Conservation (phyloP, 2,329 filamentous ascomycete species). For the Drechslerella dactyloides region DNA sequence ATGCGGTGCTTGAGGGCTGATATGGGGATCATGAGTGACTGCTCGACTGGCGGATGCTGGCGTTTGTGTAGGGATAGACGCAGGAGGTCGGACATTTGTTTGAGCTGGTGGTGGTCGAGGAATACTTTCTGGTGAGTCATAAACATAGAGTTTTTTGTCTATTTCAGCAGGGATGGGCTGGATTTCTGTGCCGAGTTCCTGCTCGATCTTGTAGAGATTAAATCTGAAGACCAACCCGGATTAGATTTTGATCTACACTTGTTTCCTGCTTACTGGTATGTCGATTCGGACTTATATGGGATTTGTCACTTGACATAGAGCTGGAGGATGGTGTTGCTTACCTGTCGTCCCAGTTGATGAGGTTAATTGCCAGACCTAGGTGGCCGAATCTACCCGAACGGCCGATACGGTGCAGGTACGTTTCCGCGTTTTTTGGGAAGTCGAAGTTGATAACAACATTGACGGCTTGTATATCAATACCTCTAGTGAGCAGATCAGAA, state of each 20-base stretch:
- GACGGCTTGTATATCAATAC: slow-evolving; percentile 99
- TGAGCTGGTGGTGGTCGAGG: slow-evolving; percentile 72
- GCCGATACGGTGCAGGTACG: slow-evolving; percentile 96
- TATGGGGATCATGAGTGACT: slow-evolving; percentile 11
- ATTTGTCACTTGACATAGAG: not conserved
- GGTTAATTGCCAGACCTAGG: slow-evolving; percentile 94
- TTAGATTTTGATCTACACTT: not conserved
- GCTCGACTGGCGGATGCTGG: slow-evolving; percentile 5
- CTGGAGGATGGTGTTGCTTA: slow-evolving; percentile 16
- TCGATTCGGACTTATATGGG: no score
- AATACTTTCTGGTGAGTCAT: slow-evolving; percentile 93
- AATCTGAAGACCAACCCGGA: slow-evolving; percentile 64
- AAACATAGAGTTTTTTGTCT: slow-evolving; percentile 97
- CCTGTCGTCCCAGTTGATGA: slow-evolving; percentile 98
- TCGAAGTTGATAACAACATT: slow-evolving; percentile 99
- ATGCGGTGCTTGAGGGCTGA: slow-evolving; percentile 13
- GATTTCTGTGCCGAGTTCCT: slow-evolving; percentile 95
- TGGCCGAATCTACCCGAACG: slow-evolving; percentile 97
- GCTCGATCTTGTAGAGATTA: slow-evolving; percentile 98
- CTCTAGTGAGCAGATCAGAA: slow-evolving; percentile 94
- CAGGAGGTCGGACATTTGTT: slow-evolving; percentile 2
- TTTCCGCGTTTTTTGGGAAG: slow-evolving; percentile 99
- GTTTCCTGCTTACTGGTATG: not conserved
- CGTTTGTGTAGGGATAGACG: slow-evolving; percentile 2
- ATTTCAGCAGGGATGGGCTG: slow-evolving; percentile 93